These are phyloP conservation scores for Erodium moschatum DNA, from an alignment of 441 rosid species.

Conservation along the genomic window DNA sequence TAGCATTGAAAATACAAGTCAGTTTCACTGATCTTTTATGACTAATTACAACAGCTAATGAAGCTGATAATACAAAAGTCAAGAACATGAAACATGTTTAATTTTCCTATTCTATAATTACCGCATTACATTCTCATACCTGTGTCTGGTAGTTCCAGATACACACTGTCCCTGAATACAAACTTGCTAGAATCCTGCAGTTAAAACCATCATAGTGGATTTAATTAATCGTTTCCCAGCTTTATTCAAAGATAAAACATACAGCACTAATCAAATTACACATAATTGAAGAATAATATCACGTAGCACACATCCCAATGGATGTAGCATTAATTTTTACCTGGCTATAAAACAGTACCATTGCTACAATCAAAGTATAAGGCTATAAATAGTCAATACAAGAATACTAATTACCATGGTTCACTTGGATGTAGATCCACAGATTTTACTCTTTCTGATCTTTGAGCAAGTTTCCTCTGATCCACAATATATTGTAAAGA, in stretches of 20 bases:
- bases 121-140: conserved; percentile 28
- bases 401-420: conserved; percentile 55
- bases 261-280: not conserved
- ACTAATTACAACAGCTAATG: not conserved
- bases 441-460: conserved; percentile 78
- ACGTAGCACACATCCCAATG: not conserved
- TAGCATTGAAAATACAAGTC: not conserved
- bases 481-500: conserved; percentile 19
- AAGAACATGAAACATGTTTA: not conserved
- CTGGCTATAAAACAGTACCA: too few relatives aligned
- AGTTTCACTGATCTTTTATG: not conserved
- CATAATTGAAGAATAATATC: not conserved
- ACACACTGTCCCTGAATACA: conserved; percentile 64
- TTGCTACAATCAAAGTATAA: not conserved
- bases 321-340: not conserved
- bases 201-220: conserved; percentile 5
- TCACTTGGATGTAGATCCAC: conserved; percentile 80
- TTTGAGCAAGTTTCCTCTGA: conserved; percentile 65
- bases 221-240: not conserved
- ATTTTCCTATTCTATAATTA: not conserved
- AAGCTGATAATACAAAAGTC: not conserved
- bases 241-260: not conserved
- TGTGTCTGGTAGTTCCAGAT: conserved; percentile 80
- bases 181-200: conserved; percentile 60
- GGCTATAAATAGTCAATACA: not conserved